Evolutionary conservation across 2,329 filamentous ascomycete genomes (phyloP).

Genomic region (Arthrobotrys conoides): DNA sequence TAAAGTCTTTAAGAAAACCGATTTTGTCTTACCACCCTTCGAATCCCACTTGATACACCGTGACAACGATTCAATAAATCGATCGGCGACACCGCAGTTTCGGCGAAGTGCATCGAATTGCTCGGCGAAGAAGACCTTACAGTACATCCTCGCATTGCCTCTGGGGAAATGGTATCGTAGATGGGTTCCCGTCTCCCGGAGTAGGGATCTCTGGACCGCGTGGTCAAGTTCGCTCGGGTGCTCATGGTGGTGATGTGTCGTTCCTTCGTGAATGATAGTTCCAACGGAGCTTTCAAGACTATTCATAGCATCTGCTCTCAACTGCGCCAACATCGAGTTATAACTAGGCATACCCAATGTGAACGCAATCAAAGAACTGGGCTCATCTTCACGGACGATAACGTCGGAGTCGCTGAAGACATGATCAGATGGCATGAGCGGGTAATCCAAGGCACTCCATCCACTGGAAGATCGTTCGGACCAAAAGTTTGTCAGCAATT

Average conservation of each 20-base stretch:
- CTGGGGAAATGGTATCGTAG: conserved; percentile 96
- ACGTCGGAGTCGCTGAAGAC: conserved; percentile 98
- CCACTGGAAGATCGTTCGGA: conserved; percentile 96
- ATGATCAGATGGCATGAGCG: conserved; percentile 83
- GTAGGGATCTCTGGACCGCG: conserved; percentile 85
- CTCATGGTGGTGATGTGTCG: conserved; percentile 60
- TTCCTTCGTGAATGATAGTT: conserved; percentile 62
- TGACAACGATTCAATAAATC: conserved; percentile 94
- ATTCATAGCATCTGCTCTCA: conserved; percentile 69
- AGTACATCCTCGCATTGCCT: conserved; percentile 92
- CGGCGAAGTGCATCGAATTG: conserved; percentile 94
- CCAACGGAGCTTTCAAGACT: conserved; percentile 65
- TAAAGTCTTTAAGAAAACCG: conserved; percentile 94
- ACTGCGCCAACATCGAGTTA: conserved; percentile 80
- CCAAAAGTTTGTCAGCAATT: conserved; percentile 97
- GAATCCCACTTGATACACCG: conserved; percentile 98
- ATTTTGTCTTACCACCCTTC: conserved; percentile 97
- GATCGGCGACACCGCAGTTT: conserved; percentile 92
- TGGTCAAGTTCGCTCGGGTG: conserved; percentile 71
- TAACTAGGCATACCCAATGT: conserved; percentile 91
- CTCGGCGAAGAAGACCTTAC: conserved; percentile 98
- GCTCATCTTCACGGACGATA: conserved; percentile 96
- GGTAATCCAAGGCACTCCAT: conserved; percentile 93
- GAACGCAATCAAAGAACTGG: conserved; percentile 94
- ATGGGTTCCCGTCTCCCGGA: conserved; percentile 89